Evolutionary conservation across 2,329 filamentous ascomycete species (phyloP).

Genomic region (Paraphoma sp.): DNA sequence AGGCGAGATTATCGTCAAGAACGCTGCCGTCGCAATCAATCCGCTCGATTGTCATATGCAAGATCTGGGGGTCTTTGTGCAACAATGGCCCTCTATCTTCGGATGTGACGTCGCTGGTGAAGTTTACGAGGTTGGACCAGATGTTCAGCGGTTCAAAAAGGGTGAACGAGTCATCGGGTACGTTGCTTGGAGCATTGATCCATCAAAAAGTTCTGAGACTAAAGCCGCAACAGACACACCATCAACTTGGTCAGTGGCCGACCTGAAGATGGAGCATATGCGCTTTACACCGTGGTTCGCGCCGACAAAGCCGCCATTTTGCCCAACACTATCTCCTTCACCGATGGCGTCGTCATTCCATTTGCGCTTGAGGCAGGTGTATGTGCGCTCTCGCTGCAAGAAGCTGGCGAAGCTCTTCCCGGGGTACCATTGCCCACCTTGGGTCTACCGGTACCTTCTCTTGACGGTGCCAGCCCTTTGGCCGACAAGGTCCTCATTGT

Average conservation of each 20-base stretch:
- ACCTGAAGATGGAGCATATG: slow-evolving; percentile 32
- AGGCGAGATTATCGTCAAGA: slow-evolving; percentile 35
- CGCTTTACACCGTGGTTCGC: slow-evolving; percentile 40
- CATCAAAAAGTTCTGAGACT: neutral
- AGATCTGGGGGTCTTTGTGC: slow-evolving; percentile 38
- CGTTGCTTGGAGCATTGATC: neutral
- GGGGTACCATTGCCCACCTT: slow-evolving; percentile 37
- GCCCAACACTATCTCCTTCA: slow-evolving; percentile 49
- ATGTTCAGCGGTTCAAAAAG: slow-evolving; percentile 49
- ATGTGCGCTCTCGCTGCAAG: slow-evolving; percentile 47
- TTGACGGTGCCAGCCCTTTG: slow-evolving; percentile 28
- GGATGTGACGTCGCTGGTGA: slow-evolving; percentile 53
- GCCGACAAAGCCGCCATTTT: slow-evolving; percentile 49
- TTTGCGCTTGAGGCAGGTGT: slow-evolving; percentile 52
- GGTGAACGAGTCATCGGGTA: slow-evolving; percentile 53
- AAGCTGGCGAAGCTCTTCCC: slow-evolving; percentile 25
- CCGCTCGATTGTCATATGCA: slow-evolving; percentile 32
- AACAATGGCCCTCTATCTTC: slow-evolving; percentile 35
- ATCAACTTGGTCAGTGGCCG: slow-evolving; percentile 24
- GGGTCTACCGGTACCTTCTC: slow-evolving; percentile 47
- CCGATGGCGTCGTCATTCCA: slow-evolving; percentile 49
- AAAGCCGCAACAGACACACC: slow-evolving; percentile 21
- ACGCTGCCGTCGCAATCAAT: slow-evolving; percentile 36
- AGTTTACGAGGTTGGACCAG: slow-evolving; percentile 50
- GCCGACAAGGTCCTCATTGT: slow-evolving; percentile 50